Percentiles rank a stretch among this genome's conserved stretches.
These are phyloP conservation scores for Hymenoscyphus fraxineus DNA, from an alignment of 2,329 filamentous ascomycete species.

Conservation along the genomic window DNA sequence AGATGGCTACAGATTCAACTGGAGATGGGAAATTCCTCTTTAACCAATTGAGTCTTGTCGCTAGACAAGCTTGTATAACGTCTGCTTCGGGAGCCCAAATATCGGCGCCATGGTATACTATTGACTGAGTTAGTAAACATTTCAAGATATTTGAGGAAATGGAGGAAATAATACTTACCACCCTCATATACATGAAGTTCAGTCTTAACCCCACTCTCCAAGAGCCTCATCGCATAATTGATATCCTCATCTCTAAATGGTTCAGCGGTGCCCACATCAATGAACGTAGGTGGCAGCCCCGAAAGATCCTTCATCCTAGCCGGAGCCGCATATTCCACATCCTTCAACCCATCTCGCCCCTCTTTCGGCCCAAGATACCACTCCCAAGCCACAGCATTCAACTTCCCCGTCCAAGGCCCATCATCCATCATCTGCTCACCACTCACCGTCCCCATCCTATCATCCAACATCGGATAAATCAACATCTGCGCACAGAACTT, in stretches of 20 bases:
- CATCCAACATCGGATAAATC: constrained; percentile 42
- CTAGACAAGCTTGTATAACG: background rate
- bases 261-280: constrained; percentile 37
- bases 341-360: constrained; percentile 27
- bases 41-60: background rate
- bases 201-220: constrained; percentile 33
- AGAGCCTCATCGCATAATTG: constrained; percentile 36
- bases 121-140: background rate
- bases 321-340: constrained; percentile 35
- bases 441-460: constrained; percentile 35
- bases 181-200: constrained; percentile 34
- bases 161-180: background rate
- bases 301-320: constrained; percentile 32
- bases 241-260: constrained; percentile 37
- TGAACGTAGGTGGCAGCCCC: constrained; percentile 34
- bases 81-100: background rate
- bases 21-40: background rate
- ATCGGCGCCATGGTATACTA: constrained; percentile 6
- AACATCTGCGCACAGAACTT: constrained; percentile 39
- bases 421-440: constrained; percentile 31
- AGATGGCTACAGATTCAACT: background rate
- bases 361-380: constrained; percentile 32
- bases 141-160: background rate
- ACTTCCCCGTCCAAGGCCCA: constrained; percentile 33
- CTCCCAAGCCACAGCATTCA: constrained; percentile 35